Base-by-base conservation (phyloP, 352 stramenopile genomes). In the Pythium aphanidermatum region DNA sequence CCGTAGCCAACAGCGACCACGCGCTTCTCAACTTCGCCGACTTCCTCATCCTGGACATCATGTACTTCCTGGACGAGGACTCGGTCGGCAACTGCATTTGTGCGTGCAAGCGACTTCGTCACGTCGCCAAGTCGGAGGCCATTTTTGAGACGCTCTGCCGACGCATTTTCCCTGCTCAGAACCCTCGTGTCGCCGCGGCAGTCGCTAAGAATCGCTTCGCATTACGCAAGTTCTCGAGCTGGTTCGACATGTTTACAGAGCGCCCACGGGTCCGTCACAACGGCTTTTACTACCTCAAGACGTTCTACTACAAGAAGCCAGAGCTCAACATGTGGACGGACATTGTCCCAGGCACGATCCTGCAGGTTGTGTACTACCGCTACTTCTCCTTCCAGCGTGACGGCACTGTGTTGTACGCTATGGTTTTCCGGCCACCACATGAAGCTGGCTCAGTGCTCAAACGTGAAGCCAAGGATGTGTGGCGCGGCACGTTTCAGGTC, bases 301-400 rank as follows among this genome's bases (percentile, higher is more conserved):
- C 84, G 12, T 76, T 65, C 49, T 89, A 92, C 63, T 87, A 88
- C 66, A 89, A 92, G 65, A 88, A 85, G 53, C 76, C 79, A 11
- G 76, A 92, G 60, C 59, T 84, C 46, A 92, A 83, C 58, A 88
- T 92, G 77, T 91, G 75, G 76, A 81, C 60, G 23, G 79, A 91
- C 11, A 71, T 86, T 17, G 46, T 56, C 13, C 66, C 75, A 0
- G 73, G 70, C 25, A 83, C 79, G 51, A 87, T 92, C 54, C 60
- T 92, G 10, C 75, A 83, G 48, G 77, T 82, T 28, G 68, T 89
- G 21, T 89, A 92, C 60, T 92, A 92, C 59, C 74, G 79, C 35
- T 89, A 89, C 54, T 87, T 92, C 25, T 78, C 64, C 16, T 92
- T 92, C 58, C 72, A 86, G 41, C 64, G 72, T 26, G 68, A 92